Base-by-base conservation (phyloP, 2,329 filamentous ascomycete species). In the Sphaceloma murrayae region DNA sequence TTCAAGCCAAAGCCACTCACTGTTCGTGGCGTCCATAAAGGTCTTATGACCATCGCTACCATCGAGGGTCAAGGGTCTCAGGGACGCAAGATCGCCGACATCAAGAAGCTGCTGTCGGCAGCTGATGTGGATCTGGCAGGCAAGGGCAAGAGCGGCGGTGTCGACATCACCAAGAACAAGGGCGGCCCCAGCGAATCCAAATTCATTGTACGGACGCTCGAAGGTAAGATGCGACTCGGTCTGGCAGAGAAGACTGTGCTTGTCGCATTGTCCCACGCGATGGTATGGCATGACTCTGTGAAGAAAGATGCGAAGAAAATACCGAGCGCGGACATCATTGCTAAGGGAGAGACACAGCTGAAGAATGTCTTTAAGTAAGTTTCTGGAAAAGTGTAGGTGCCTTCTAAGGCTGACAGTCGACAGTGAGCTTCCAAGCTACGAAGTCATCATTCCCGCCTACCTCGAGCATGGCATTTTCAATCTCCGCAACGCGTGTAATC, bases 1-100 rank as follows among this genome's bases (percentile, higher is more conserved):
- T 95, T 96, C 71, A 94, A 94, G 62, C 91, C 88, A 2, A 95
- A 94, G 64, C 73, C 88, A 19, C 68, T 98, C 54, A 95, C 88
- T 0, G 74, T 98, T 1, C 77, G 75, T 46, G 86, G 82, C 19
- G 88, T 98, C 2, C 87, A 93, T 56, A 81, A 91, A 58, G 85
- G 85, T 1, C 64, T 98, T 26, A 84, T 96, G 71, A 76, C 73
- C 24, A 93, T 98, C 58, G 91, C 91, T 5, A 94, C 84, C 13
- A 75, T 85, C 10, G 75, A 85, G 52, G 91, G 91, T 7, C 83
- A 85, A 57, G 89, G 89, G 32, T 82, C 88, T 1, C 91, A 96
- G 60, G 80, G 82, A 10, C 79, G 85, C 49, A 98, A 98, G 63
- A 84, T 98, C 10, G 86, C 88, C 50, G 78, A 80, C 5, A 98